These are phyloP conservation scores for Solanum phureja DNA, from an alignment of 257 asterid genomes.

Conservation along the genomic window DNA sequence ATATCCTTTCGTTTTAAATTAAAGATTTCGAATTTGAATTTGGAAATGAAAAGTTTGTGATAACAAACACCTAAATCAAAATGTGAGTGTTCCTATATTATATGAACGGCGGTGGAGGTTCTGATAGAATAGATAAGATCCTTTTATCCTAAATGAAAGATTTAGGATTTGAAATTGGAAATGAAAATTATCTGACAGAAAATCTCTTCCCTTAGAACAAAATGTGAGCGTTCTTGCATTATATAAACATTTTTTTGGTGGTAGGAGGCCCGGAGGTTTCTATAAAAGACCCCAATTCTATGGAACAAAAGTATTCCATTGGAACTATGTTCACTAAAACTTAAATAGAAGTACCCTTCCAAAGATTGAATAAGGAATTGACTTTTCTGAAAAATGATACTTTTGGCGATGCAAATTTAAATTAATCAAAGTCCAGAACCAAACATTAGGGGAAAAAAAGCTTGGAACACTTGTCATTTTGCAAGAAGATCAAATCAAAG, in stretches of 20 bases:
- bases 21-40: no score
- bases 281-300: not conserved
- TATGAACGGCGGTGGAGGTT: no score
- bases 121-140: not conserved
- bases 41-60: fast-evolving
- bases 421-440: not conserved
- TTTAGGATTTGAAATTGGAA: not conserved
- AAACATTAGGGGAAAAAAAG: not conserved
- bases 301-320: not conserved
- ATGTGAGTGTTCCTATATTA: not conserved
- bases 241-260: not conserved
- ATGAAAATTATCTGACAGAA: not conserved
- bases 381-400: not conserved
- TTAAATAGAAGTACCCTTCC: not conserved
- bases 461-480: not conserved
- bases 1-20: not conserved
- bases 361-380: not conserved
- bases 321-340: not conserved
- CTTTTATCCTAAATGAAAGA: not conserved
- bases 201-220: not conserved
- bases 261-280: not conserved
- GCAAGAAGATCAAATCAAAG: constrained; percentile 19
- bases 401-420: not conserved
- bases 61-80: not conserved
- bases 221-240: not conserved